Evolutionary conservation across 768 basidiomycete species (phyloP).

Genomic region (Termitomyces sp.): DNA sequence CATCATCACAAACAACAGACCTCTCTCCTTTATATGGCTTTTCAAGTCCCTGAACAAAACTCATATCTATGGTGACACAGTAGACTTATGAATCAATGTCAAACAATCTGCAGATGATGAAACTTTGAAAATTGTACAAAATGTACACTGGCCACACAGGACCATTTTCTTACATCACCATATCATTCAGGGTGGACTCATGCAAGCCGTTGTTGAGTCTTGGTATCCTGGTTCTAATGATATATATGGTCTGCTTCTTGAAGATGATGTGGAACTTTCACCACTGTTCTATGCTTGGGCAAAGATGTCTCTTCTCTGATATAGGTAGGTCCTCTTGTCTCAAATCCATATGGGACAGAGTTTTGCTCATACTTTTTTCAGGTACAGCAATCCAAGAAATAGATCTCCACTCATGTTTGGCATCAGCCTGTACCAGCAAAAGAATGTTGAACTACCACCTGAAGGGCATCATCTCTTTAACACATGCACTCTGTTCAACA

Average conservation of each 20-base stretch:
- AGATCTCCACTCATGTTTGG: constrained; percentile 60
- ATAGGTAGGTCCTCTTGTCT: constrained; percentile 45
- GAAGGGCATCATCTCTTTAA: constrained; percentile 68
- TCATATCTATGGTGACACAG: constrained; percentile 64
- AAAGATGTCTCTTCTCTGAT: constrained; percentile 76
- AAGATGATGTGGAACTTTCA: constrained; percentile 85
- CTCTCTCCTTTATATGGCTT: constrained; percentile 65
- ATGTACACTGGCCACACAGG: constrained; percentile 61
- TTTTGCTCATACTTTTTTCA: constrained; percentile 23
- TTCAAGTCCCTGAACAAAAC: constrained; percentile 56
- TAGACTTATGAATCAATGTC: constrained; percentile 67
- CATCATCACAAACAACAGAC: constrained; percentile 77
- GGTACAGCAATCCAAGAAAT: constrained; percentile 48
- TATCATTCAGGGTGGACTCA: constrained; percentile 73
- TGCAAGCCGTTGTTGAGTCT: constrained; percentile 83
- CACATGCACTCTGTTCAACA: constrained; percentile 55
- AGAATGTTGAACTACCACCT: constrained; percentile 68
- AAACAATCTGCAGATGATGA: constrained; percentile 70
- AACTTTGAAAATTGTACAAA: constrained; percentile 51
- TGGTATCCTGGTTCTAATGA: constrained; percentile 80
- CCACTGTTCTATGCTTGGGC: constrained; percentile 84
- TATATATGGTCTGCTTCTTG: constrained; percentile 75
- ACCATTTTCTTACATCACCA: constrained; percentile 62
- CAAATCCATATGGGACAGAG: not conserved
- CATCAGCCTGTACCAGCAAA: constrained; percentile 85